A percentile compares a stretch with the other conserved stretches of the same genome.
phyloP scores from a whole-genome alignment of 805 yeast species.

The Isabelozyma gotoi region DNA sequence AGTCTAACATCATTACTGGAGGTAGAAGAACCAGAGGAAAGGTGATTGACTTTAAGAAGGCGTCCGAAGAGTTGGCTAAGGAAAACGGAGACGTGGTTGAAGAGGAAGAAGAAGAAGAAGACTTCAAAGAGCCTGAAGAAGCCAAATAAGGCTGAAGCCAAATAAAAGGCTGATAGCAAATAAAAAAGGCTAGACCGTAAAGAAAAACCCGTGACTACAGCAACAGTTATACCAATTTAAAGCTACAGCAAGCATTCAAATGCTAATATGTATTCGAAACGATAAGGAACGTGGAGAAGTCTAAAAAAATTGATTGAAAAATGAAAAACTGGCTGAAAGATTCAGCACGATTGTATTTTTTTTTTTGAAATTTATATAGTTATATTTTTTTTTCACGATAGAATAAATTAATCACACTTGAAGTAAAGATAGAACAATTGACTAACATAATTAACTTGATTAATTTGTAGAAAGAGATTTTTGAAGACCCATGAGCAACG shows the following conservation, averaged over 20 bases:
- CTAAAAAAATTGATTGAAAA: background rate
- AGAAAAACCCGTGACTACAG: no score
- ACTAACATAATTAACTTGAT: background rate
- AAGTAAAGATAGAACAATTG: background rate
- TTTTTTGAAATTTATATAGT: conserved; percentile 1
- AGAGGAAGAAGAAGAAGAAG: conserved; percentile 49
- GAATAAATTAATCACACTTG: background rate
- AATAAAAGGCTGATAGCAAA: background rate
- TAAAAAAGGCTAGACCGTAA: background rate
- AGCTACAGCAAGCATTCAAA: no score
- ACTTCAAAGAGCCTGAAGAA: conserved; percentile 42
- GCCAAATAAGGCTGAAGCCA: no score
- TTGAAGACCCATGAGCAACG: background rate
- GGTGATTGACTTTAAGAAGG: conserved; percentile 79
- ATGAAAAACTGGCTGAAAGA: background rate
- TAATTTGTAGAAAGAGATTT: background rate
- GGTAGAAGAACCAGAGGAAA: conserved; percentile 92
- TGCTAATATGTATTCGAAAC: no score
- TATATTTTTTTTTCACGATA: no score
- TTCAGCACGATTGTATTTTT: background rate
- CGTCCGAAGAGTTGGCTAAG: conserved; percentile 66
- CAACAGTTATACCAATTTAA: no score
- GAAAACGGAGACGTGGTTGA: conserved; percentile 41
- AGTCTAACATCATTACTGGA: conserved; percentile 76
- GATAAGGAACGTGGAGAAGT: no score